phyloP scores from a whole-genome alignment of 2,329 filamentous ascomycete species.

The Penicillium polonicum region DNA sequence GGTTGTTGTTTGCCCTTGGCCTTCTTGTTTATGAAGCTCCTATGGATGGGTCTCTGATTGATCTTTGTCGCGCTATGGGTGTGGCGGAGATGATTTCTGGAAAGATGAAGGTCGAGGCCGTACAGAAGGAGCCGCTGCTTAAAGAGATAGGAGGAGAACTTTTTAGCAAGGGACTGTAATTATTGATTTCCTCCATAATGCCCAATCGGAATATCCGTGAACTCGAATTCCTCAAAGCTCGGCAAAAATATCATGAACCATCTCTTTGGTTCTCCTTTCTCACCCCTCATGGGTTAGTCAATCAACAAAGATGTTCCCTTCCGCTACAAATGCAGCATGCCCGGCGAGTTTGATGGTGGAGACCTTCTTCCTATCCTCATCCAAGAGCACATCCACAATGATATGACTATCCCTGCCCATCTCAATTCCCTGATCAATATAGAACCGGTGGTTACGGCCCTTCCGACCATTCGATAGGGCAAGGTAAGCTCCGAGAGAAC shows the following conservation, averaged over 20 bases:
- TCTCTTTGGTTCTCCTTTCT: neutral
- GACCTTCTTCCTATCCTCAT: conserved; percentile 18
- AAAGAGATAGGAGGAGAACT: conserved; percentile 50
- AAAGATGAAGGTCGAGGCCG: conserved; percentile 53
- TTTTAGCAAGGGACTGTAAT: conserved; percentile 39
- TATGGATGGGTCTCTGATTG: conserved; percentile 70
- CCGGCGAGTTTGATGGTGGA: conserved; percentile 15
- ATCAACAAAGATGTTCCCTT: conserved; percentile 12
- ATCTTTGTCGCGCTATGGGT: conserved; percentile 76
- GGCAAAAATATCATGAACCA: neutral
- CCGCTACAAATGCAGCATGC: conserved; percentile 9
- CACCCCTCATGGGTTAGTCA: neutral
- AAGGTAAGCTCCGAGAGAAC: conserved; percentile 54
- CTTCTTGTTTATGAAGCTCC: conserved; percentile 71
- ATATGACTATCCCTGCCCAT: conserved; percentile 29
- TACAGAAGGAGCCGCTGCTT: conserved; percentile 60
- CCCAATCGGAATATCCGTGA: neutral
- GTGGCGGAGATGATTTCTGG: conserved; percentile 62
- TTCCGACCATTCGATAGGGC: conserved; percentile 38
- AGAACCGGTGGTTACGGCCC: conserved; percentile 47
- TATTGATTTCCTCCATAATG: neutral
- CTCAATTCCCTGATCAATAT: conserved; percentile 50
- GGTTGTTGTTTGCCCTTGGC: conserved; percentile 73
- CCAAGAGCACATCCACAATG: conserved; percentile 19
- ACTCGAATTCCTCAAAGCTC: neutral